phyloP scores from a whole-genome alignment of 108 stramenopile genomes.

The Fragilariopsis cylindrus region DNA sequence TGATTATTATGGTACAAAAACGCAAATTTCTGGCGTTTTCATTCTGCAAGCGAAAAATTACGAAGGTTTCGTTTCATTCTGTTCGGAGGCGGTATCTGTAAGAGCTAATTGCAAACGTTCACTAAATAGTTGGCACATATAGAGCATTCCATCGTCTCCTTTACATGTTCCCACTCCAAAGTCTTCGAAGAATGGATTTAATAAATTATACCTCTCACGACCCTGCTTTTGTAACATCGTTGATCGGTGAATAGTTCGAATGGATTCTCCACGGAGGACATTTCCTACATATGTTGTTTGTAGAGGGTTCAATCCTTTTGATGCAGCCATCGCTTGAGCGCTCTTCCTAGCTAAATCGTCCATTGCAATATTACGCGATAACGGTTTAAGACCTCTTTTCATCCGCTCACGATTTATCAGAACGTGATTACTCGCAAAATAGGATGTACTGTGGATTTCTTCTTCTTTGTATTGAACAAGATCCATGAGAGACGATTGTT shows the following conservation, averaged over 20 bases:
- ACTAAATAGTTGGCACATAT: slow-evolving; percentile 46
- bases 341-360: slow-evolving; percentile 34
- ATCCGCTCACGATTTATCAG: slow-evolving; percentile 47
- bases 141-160: slow-evolving; percentile 37
- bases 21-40: too few species aligned
- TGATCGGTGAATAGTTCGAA: slow-evolving; percentile 37
- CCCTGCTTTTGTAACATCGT: slow-evolving; percentile 36
- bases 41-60: not conserved
- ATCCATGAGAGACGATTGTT: slow-evolving; percentile 25
- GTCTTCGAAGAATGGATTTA: slow-evolving; percentile 43
- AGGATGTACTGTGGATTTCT: slow-evolving; percentile 45
- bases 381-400: slow-evolving; percentile 37
- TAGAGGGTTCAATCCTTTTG: slow-evolving; percentile 18
- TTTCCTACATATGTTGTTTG: slow-evolving; percentile 40
- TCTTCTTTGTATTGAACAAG: slow-evolving; percentile 34
- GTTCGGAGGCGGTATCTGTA: slow-evolving; percentile 19
- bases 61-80: not conserved
- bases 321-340: slow-evolving; percentile 38
- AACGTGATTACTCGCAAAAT: slow-evolving; percentile 49
- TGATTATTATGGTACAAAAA: too few species aligned
- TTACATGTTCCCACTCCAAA: slow-evolving; percentile 45
- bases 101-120: slow-evolving; percentile 34
- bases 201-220: slow-evolving; percentile 35
- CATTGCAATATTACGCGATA: slow-evolving; percentile 36
- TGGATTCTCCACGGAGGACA: slow-evolving; percentile 40